phyloP scores from a whole-genome alignment of 257 asterid species.

The Solanum ossicruentum region DNA sequence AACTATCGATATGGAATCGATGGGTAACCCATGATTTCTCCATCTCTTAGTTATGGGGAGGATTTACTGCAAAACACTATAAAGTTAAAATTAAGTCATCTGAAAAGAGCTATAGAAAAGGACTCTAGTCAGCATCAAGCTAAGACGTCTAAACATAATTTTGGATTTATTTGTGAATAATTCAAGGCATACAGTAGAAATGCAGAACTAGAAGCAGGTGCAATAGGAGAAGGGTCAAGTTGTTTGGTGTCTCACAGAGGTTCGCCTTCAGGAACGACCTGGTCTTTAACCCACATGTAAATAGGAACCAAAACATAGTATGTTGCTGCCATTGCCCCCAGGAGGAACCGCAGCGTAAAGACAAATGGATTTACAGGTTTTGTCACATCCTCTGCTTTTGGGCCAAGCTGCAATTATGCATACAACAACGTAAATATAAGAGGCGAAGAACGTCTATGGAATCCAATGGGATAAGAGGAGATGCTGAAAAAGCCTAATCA shows the following conservation, averaged over 20 bases:
- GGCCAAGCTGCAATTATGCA: constrained; percentile 58
- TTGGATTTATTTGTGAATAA: not conserved
- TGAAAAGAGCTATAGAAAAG: not conserved
- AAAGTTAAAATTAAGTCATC: not conserved
- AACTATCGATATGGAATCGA: not conserved
- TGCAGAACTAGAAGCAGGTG: not conserved
- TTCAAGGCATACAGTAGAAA: not conserved
- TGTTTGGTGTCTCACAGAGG: constrained; percentile 37
- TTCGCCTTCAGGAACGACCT: constrained; percentile 60
- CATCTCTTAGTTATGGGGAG: not conserved
- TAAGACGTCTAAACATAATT: not conserved
- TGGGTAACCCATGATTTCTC: not conserved
- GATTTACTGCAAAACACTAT: not conserved
- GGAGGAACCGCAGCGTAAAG: constrained; percentile 48
- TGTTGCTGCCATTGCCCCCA: constrained; percentile 68
- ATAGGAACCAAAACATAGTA: constrained; percentile 80
- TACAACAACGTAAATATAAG: not conserved
- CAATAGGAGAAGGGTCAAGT: not conserved
- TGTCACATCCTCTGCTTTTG: constrained; percentile 69
- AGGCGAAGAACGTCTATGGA: not conserved
- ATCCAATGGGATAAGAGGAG: not conserved
- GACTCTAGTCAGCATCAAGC: not conserved
- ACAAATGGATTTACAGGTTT: constrained; percentile 54
- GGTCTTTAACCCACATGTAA: constrained; percentile 96
- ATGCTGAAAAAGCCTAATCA: not conserved